Percentiles rank a stretch among this genome's conserved stretches.
Evolutionary conservation across 805 yeast genomes (phyloP).

Genomic region (Metschnikowia continentalis): DNA sequence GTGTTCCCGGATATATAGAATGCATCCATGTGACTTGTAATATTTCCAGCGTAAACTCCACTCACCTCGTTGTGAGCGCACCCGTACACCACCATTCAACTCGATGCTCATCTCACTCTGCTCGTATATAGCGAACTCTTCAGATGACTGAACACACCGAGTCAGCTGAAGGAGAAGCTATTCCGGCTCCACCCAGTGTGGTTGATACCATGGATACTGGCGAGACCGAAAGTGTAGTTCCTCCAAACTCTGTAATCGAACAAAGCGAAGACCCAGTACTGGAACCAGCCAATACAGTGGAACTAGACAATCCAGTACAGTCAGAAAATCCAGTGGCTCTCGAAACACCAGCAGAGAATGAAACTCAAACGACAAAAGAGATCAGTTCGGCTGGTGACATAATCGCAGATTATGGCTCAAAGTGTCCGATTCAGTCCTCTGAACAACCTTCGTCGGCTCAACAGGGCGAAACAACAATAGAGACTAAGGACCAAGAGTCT

Average conservation of each 20-base stretch:
- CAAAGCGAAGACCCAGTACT: too few species aligned
- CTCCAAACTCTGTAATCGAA: too few species aligned
- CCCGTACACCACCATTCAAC: neutral
- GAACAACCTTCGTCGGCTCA: neutral
- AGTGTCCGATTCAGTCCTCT: neutral
- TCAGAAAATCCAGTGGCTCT: neutral
- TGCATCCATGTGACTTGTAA: neutral
- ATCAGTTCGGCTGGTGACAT: too few species aligned
- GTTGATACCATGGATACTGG: neutral
- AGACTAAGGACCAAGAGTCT: neutral
- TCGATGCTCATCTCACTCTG: slow-evolving; percentile 3
- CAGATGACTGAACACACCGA: neutral
- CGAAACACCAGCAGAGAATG: neutral
- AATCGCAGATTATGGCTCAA: too few species aligned
- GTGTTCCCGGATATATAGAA: neutral
- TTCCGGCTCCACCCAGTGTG: neutral
- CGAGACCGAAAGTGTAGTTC: neutral
- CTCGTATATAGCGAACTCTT: neutral
- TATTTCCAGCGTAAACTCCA: neutral
- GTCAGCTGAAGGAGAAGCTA: neutral
- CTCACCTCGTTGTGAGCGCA: neutral
- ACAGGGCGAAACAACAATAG: neutral
- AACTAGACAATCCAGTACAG: neutral
- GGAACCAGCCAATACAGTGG: too few species aligned
- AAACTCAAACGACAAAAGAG: neutral